These are phyloP conservation scores for Candida anutae DNA, from an alignment of 1,139 yeast species.

Conservation along the genomic window DNA sequence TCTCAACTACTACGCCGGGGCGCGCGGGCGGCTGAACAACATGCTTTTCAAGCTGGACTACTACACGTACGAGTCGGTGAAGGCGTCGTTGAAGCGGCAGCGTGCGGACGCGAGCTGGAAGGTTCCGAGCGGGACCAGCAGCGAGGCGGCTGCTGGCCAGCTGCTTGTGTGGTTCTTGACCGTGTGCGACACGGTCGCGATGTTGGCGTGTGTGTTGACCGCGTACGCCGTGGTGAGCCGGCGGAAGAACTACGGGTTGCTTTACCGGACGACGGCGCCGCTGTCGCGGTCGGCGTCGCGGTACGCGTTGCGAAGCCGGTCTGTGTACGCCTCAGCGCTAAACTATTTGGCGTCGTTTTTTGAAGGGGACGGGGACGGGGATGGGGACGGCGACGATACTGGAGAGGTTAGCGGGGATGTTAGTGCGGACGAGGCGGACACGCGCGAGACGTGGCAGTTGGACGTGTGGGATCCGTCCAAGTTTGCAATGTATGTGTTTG, in stretches of 20 bases:
- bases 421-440: conserved; percentile 7
- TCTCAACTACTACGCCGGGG: conserved; percentile 11
- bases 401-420: no score
- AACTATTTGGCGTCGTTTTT: conserved; percentile 8
- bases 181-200: conserved; percentile 9
- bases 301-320: conserved; percentile 2
- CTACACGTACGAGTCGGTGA: conserved; percentile 26
- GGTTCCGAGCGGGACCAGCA: conserved; percentile 1
- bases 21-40: conserved; percentile 17
- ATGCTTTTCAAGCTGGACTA: conserved; percentile 22
- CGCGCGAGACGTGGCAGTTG: conserved; percentile 41
- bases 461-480: conserved; percentile 27
- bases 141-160: neutral
- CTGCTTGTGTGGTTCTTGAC: conserved; percentile 15
- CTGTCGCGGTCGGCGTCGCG: conserved; percentile 24
- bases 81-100: conserved; percentile 7
- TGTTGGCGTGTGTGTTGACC: conserved; percentile 20
- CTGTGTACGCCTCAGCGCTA: conserved; percentile 2
- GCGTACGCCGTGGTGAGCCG: conserved; percentile 22
- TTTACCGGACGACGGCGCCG: conserved; percentile 27
- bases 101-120: conserved; percentile 2
- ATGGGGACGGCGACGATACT: no score
- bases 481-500: conserved; percentile 20
- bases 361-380: no score
- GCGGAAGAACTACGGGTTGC: conserved; percentile 32